Percentiles rank a stretch among this genome's conserved stretches.
Evolutionary conservation across 192 early-diverging fungal genomes (phyloP).

Genomic region (Allomyces arbusculus): DNA sequence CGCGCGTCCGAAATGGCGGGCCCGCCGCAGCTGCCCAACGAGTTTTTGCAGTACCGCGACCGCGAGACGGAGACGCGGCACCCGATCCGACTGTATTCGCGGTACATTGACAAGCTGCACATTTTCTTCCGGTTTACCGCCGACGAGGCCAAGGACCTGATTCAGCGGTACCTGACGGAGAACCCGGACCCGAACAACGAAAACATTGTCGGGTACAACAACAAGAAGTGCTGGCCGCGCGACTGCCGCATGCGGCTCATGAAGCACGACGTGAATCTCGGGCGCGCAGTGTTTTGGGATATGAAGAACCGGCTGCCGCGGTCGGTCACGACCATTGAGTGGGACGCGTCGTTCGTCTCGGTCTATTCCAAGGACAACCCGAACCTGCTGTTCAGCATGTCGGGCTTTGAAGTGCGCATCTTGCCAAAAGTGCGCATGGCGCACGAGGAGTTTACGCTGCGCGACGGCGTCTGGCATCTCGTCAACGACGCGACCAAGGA

Average conservation of each 20-base stretch:
- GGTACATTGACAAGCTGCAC: conserved; percentile 84
- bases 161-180: conserved; percentile 91
- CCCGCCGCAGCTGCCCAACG: conserved; percentile 74
- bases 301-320: conserved; percentile 94
- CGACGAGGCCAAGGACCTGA: conserved; percentile 82
- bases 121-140: conserved; percentile 85
- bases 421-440: conserved; percentile 72
- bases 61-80: conserved; percentile 79
- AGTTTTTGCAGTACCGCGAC: conserved; percentile 91
- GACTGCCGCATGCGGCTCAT: conserved; percentile 98
- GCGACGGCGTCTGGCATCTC: conserved; percentile 78
- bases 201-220: conserved; percentile 94
- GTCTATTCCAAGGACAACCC: conserved; percentile 97
- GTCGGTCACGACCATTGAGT: conserved; percentile 90
- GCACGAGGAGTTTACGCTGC: conserved; percentile 72
- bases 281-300: conserved; percentile 98
- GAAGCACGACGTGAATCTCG: conserved; percentile 96
- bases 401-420: conserved; percentile 89
- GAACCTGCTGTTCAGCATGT: conserved; percentile 81
- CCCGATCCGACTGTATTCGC: conserved; percentile 86
- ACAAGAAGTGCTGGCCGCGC: conserved; percentile 97
- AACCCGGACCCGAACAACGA: conserved; percentile 98
- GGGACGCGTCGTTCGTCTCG: conserved; percentile 79
- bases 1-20: conserved; percentile 95
- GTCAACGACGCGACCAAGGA: conserved; percentile 95